Evolutionary conservation across 2,329 filamentous ascomycete genomes (phyloP).

Genomic region (Alternaria conjuncta): DNA sequence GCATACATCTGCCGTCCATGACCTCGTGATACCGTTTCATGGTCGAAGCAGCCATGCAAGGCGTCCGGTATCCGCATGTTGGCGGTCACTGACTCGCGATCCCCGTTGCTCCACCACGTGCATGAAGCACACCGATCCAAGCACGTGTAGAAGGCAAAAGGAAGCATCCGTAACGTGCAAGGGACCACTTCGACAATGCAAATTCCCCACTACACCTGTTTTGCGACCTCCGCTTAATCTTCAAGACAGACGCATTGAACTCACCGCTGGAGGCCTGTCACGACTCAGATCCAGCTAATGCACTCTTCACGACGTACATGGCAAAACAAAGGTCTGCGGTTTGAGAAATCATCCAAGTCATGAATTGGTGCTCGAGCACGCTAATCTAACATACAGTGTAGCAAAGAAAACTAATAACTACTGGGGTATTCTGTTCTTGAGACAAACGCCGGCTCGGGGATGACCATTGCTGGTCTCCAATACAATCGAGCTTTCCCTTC

Average conservation of each 20-base stretch:
- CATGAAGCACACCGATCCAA: slow-evolving; percentile 18
- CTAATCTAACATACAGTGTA: slow-evolving; percentile 16
- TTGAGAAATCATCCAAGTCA: slow-evolving; percentile 3
- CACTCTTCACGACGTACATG: not conserved
- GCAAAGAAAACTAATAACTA: slow-evolving; percentile 16
- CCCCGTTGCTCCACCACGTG: slow-evolving; percentile 1
- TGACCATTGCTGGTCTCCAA: slow-evolving; percentile 25
- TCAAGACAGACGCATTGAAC: not conserved
- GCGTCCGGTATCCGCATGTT: not conserved
- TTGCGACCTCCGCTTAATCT: not conserved
- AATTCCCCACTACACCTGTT: slow-evolving; percentile 1
- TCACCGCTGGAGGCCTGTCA: slow-evolving; percentile 1
- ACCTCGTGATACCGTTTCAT: not conserved
- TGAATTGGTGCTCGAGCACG: slow-evolving; percentile 13
- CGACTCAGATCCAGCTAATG: slow-evolving; percentile 2
- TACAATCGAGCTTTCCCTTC: slow-evolving; percentile 24
- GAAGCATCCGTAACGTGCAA: slow-evolving; percentile 12
- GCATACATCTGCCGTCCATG: not conserved
- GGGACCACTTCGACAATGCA: not conserved
- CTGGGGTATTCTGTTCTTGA: slow-evolving; percentile 33
- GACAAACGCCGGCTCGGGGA: slow-evolving; percentile 34
- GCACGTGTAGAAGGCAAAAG: slow-evolving; percentile 13
- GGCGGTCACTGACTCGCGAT: slow-evolving; percentile 13
- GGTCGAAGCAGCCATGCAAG: not conserved
- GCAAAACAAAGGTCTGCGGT: slow-evolving; percentile 5